Evolutionary conservation across 176 grass and related monocot genomes (phyloP).

Genomic region (Ensete glaucum): DNA sequence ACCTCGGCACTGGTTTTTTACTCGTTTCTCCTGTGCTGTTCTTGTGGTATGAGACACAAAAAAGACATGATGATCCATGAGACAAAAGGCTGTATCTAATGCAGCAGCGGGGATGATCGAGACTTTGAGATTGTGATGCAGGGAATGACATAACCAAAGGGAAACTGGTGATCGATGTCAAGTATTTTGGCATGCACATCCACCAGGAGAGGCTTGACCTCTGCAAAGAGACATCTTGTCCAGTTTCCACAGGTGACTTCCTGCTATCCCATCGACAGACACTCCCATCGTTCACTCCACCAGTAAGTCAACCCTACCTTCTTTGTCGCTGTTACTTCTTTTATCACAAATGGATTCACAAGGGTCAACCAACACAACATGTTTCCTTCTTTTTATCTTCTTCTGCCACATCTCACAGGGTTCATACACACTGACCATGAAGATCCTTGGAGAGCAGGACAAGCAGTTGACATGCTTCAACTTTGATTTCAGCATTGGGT

Average conservation of each 20-base stretch:
- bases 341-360: not conserved
- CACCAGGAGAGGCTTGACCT: slow-evolving; percentile 64
- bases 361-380: not conserved
- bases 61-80: no score
- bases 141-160: slow-evolving; percentile 42
- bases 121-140: slow-evolving; percentile 26
- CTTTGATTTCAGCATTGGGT: slow-evolving; percentile 57
- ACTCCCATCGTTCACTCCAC: slow-evolving; percentile 38
- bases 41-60: no score
- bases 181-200: slow-evolving; percentile 56
- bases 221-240: slow-evolving; percentile 61
- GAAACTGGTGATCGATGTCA: slow-evolving; percentile 67
- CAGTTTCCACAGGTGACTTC: slow-evolving; percentile 39
- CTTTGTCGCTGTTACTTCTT: not conserved
- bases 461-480: slow-evolving; percentile 63
- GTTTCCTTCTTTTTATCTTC: not conserved
- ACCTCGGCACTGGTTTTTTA: no score
- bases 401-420: slow-evolving; percentile 29
- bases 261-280: slow-evolving; percentile 34
- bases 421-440: slow-evolving; percentile 68
- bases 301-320: slow-evolving; percentile 27
- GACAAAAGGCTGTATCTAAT: no score
- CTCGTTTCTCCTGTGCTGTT: no score
- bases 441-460: slow-evolving; percentile 27
- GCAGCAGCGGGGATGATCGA: no score